These are phyloP conservation scores for Avicennia marina DNA, from an alignment of 257 asterid species.

Conservation along the genomic window DNA sequence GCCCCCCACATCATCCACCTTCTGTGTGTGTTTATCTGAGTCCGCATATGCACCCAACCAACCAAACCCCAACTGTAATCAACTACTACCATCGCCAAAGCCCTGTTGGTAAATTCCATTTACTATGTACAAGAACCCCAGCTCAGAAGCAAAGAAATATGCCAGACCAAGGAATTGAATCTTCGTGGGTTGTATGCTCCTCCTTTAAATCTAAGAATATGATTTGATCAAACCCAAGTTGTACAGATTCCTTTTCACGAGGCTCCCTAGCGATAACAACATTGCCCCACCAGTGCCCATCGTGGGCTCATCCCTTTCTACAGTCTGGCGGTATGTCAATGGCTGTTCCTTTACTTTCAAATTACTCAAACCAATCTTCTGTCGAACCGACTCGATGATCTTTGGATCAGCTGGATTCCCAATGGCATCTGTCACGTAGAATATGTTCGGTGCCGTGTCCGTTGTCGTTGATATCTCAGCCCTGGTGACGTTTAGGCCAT, in stretches of 20 bases:
- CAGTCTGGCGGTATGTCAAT: slow-evolving; percentile 35
- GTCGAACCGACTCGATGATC: slow-evolving; percentile 60
- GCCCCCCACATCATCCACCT: no score
- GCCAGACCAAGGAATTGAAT: no score
- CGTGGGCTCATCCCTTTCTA: slow-evolving; percentile 35
- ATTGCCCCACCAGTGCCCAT: slow-evolving; percentile 65
- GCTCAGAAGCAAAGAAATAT: no score
- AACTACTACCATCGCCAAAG: no score
- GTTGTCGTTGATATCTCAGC: slow-evolving; percentile 76
- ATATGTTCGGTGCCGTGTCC: slow-evolving; percentile 49
- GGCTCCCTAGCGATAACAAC: slow-evolving; percentile 77
- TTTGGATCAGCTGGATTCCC: slow-evolving; percentile 61
- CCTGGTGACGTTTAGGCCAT: slow-evolving; percentile 70
- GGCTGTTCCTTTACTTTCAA: slow-evolving; percentile 84
- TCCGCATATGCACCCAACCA: no score
- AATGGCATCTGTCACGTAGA: slow-evolving; percentile 72
- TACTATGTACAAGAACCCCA: no score
- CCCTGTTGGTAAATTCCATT: no score
- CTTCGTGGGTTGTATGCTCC: no score
- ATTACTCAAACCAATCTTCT: slow-evolving; percentile 57
- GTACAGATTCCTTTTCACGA: slow-evolving; percentile 78
- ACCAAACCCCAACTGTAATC: no score
- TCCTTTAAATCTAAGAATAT: slow-evolving; percentile 37
- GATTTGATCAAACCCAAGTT: slow-evolving; percentile 80
- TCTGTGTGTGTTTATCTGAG: no score